Evolutionary conservation across 2,329 filamentous ascomycete genomes (phyloP).

Genomic region (Neonectria coccinea): DNA sequence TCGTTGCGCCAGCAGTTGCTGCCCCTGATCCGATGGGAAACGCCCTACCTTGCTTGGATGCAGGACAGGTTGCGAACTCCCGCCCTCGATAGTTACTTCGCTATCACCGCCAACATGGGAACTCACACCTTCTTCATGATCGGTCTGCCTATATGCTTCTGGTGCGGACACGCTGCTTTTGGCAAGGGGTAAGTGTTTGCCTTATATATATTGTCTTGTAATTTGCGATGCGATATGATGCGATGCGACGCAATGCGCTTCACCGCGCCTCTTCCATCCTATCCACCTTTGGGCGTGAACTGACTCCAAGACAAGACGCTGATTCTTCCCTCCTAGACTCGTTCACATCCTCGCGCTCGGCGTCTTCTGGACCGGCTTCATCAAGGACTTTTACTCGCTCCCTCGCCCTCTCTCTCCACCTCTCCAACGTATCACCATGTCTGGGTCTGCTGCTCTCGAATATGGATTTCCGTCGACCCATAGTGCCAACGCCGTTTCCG

Average conservation of each 20-base stretch:
- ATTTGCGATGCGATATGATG: constrained; percentile 22
- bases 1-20: constrained; percentile 82
- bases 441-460: constrained; percentile 91
- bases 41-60: constrained; percentile 88
- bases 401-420: constrained; percentile 93
- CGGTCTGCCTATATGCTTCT: constrained; percentile 92
- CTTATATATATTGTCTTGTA: background rate
- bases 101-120: constrained; percentile 93
- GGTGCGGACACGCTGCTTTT: constrained; percentile 88
- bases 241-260: constrained; percentile 20
- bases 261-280: background rate
- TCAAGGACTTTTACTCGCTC: constrained; percentile 94
- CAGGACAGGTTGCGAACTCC: constrained; percentile 85
- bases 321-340: constrained; percentile 57
- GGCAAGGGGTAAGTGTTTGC: constrained; percentile 81
- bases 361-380: constrained; percentile 89
- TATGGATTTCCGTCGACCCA: constrained; percentile 98
- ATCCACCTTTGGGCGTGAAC: background rate
- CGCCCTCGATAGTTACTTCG: constrained; percentile 94
- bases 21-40: constrained; percentile 93
- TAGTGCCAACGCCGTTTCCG: constrained; percentile 95
- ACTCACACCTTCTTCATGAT: constrained; percentile 99
- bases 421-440: constrained; percentile 96
- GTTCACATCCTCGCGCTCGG: constrained; percentile 82
- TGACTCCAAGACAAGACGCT: constrained; percentile 27